Evolutionary conservation across 257 asterid genomes (phyloP).

Genomic region (Oldenlandia corymbosa): DNA sequence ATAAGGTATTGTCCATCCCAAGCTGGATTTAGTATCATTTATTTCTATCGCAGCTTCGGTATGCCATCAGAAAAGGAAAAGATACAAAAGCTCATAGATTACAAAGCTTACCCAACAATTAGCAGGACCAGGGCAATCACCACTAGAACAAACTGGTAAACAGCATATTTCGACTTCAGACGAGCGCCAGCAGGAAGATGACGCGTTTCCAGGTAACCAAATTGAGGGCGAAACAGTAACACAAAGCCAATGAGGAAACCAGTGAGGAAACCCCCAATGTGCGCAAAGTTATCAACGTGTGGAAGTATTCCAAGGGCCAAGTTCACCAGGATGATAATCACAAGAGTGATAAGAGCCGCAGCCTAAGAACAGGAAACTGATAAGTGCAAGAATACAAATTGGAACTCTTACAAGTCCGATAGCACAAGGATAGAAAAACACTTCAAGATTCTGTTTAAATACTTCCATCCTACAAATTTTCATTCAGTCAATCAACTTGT

Average conservation of each 20-base stretch:
- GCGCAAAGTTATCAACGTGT: conserved; percentile 86
- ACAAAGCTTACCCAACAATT: conserved; percentile 53
- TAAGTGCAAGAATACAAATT: neutral
- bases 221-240: conserved; percentile 71
- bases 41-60: too few relatives aligned
- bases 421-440: neutral
- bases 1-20: too few relatives aligned
- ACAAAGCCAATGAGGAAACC: conserved; percentile 84
- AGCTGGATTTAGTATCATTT: too few relatives aligned
- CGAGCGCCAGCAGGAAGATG: conserved; percentile 51
- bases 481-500: neutral
- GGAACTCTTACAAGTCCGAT: neutral
- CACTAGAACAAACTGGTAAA: conserved; percentile 51
- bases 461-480: neutral
- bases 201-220: conserved; percentile 63
- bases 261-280: conserved; percentile 73
- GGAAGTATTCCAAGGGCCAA: conserved; percentile 83
- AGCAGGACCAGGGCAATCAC: conserved; percentile 42
- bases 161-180: conserved; percentile 60
- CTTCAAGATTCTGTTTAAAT: neutral
- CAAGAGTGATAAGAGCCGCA: conserved; percentile 81
- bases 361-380: conserved; percentile 27
- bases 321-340: conserved; percentile 56
- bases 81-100: too few relatives aligned
- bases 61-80: too few relatives aligned